Percentiles rank a stretch among this genome's conserved stretches.
Evolutionary conservation across 805 yeast species (phyloP).

Genomic region (Lachancea lanzarotensis): DNA sequence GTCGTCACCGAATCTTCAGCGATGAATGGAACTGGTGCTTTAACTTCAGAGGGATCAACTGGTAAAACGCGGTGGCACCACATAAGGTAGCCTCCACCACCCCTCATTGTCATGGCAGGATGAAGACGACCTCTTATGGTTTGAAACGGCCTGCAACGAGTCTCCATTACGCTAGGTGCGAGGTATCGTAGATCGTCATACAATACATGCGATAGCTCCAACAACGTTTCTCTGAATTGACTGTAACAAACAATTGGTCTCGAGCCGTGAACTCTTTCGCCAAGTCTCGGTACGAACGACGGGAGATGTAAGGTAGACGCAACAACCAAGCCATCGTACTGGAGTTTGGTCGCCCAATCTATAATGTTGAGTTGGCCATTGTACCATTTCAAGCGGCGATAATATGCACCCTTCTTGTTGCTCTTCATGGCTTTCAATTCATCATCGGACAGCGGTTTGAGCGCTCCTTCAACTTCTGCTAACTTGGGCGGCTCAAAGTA

Average conservation of each 20-base stretch:
- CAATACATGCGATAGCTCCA: conserved; percentile 62
- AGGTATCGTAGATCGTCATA: conserved; percentile 61
- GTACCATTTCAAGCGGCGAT: conserved; percentile 51
- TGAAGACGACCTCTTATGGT: conserved; percentile 91
- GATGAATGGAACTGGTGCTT: conserved; percentile 21
- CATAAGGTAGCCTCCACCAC: conserved; percentile 85
- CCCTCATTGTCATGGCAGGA: conserved; percentile 89
- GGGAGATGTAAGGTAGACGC: conserved; percentile 69
- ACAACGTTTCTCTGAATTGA: conserved; percentile 72
- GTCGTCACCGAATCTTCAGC: background rate
- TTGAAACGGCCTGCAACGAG: conserved; percentile 81
- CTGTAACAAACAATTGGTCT: conserved; percentile 79
- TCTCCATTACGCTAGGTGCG: conserved; percentile 77
- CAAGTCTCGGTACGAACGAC: conserved; percentile 52
- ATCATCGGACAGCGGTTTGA: conserved; percentile 38
- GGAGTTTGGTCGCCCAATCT: conserved; percentile 42
- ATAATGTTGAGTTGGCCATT: conserved; percentile 37
- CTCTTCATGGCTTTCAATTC: conserved; percentile 52
- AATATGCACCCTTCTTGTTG: conserved; percentile 57
- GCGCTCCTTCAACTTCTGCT: conserved; percentile 39
- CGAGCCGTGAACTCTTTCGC: conserved; percentile 72
- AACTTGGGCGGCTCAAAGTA: conserved; percentile 64
- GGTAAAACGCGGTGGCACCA: conserved; percentile 79
- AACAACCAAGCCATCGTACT: conserved; percentile 69
- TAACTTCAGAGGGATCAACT: conserved; percentile 9